Evolutionary conservation across 805 yeast genomes (phyloP), one percentile per base, ranked within the genome.

Genomic region (Alloascoidea hylecoeti): DNA sequence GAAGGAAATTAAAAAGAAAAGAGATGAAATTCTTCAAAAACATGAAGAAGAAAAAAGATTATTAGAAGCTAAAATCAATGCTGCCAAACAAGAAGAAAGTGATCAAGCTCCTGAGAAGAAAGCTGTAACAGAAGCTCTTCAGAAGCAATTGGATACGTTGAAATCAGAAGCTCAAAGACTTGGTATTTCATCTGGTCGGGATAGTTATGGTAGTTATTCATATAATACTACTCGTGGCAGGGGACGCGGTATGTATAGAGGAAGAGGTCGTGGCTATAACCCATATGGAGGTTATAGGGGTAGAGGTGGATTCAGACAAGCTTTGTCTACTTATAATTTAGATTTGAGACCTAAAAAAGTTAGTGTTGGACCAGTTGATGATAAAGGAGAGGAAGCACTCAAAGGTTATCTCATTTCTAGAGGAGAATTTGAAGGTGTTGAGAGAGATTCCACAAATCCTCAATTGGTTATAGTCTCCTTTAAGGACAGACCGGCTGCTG

Each of bases 341-440:
- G 68, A 62, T 42, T 45, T 58, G 23, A 51, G 68, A 12, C 63
- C 68, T 4, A 57, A 53, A 39, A 42, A 47, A 18, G 57, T 63
- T 3, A 37, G 44, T n/a, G 49, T 63, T 5, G 34, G 37, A 4
- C 60, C 61, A 4, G 45, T 61, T 2, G 34, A 51, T 2, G 42
- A 44, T 13, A 53, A 48, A 14, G 46, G 45, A 23, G 57, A 56
- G 37, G 67, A 60, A 41, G 46, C 50, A 6, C 45, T 61, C 16
- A 43, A 55, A 23, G 43, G 50, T 14, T 45, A 47, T 34, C 45
- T 62, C 13, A 48, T 51, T 36, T 45, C 42, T 39, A 44, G 4
- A 4, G 56, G 52, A 5, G 53, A 46, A 18, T 50, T 44, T 37
- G 49, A 50, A 23, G 40, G 43, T 15, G 45, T 51, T n/a, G 42